phyloP scores from a whole-genome alignment of 768 basidiomycete genomes.

The Phlebiopsis flavidoalba region DNA sequence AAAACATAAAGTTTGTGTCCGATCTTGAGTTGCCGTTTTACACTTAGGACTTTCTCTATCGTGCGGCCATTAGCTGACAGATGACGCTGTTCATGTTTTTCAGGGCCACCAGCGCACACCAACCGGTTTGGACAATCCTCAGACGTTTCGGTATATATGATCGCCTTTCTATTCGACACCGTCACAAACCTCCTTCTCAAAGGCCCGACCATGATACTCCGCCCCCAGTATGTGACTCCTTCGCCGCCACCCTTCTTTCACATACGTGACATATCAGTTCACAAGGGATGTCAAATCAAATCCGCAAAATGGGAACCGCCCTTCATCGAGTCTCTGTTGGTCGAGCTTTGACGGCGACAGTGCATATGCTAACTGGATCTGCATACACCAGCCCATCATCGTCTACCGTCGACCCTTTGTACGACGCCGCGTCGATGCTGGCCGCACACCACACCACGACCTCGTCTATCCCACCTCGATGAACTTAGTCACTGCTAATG shows the following conservation, averaged over 20 bases:
- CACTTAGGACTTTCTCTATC: too few species aligned
- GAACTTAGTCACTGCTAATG: too few species aligned
- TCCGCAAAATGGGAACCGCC: not conserved
- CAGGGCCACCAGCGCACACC: too few species aligned
- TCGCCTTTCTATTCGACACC: too few species aligned
- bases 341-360: not conserved
- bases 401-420: not conserved
- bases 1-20: too few species aligned
- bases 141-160: too few species aligned
- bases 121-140: too few species aligned
- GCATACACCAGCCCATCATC: not conserved
- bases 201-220: too few species aligned
- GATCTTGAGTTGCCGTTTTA: too few species aligned
- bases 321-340: not conserved
- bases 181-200: too few species aligned
- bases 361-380: not conserved
- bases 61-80: too few species aligned
- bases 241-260: not conserved
- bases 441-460: not conserved
- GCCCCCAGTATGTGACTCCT: not conserved
- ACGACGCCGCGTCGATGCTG: not conserved
- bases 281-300: not conserved
- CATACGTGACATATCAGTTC: not conserved
- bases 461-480: not conserved
- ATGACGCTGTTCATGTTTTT: too few species aligned